A percentile compares a stretch with the other conserved stretches of the same genome.
Evolutionary conservation across 2,329 filamentous ascomycete genomes (phyloP).

Genomic region (Bipolaris bicolor): DNA sequence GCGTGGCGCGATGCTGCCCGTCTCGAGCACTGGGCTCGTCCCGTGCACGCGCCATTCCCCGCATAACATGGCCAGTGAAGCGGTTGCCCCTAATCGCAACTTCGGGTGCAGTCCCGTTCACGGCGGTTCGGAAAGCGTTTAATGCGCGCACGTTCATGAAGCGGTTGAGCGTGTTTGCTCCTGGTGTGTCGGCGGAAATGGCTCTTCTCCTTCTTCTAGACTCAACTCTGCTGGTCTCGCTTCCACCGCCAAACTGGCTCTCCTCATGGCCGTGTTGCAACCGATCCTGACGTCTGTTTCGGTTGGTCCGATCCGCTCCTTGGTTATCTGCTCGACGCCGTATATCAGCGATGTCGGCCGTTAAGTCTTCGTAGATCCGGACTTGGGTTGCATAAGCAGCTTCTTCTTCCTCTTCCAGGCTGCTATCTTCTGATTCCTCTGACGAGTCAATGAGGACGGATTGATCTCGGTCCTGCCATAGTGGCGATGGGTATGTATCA

Average conservation of each 20-base stretch:
- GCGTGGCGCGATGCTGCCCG: not conserved
- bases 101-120: not conserved
- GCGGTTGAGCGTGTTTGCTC: not conserved
- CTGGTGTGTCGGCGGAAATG: not conserved
- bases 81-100: not conserved
- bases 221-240: not conserved
- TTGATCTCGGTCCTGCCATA: not conserved
- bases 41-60: not conserved
- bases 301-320: not conserved
- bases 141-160: not conserved
- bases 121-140: not conserved
- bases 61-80: not conserved
- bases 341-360: conserved; percentile 17
- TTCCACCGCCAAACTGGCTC: not conserved
- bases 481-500: not conserved
- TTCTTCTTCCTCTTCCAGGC: not conserved
- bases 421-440: conserved; percentile 6
- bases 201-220: not conserved
- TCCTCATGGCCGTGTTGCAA: not conserved
- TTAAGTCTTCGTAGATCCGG: conserved; percentile 12
- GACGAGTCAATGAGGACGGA: conserved; percentile 12
- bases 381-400: conserved; percentile 9
- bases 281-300: not conserved
- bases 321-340: conserved; percentile 12
- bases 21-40: not conserved